Percentiles rank a stretch among this genome's conserved stretches.
phyloP scores from a whole-genome alignment of 208 protist genomes.

The Acanthamoeba healyi region DNA sequence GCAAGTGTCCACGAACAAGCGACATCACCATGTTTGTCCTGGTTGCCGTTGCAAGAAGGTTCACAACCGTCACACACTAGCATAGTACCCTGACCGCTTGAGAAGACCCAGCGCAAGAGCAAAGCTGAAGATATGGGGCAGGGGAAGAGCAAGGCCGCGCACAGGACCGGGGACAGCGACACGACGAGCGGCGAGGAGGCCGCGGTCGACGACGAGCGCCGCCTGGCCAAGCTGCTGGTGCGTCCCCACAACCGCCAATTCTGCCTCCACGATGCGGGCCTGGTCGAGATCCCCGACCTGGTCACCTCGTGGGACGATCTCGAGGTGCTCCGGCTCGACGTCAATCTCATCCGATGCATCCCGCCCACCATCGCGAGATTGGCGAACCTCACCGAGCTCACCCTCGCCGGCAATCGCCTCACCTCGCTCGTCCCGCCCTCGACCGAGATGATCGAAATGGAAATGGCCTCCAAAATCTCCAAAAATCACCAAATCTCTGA shows the following conservation, averaged over 20 bases:
- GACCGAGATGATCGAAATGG: background rate
- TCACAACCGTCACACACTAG: no score
- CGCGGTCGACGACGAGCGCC: background rate
- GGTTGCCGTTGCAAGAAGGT: no score
- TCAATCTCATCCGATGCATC: constrained; percentile 32
- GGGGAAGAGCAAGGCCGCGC: background rate
- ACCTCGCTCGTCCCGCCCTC: background rate
- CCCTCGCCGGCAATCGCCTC: background rate
- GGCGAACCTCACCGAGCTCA: background rate
- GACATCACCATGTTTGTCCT: no score
- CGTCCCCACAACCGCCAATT: background rate
- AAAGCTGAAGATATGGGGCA: background rate
- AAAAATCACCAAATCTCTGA: no score
- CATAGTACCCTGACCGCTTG: no score
- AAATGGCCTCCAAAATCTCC: no score
- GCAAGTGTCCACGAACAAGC: no score
- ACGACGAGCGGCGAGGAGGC: no score
- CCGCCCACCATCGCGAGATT: background rate
- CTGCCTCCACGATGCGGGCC: background rate
- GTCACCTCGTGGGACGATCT: background rate
- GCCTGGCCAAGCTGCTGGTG: background rate
- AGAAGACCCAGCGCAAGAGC: no score
- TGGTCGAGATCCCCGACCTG: background rate
- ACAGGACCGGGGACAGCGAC: background rate
- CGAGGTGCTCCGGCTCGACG: background rate